Evolutionary conservation across 179 eudicot genomes (phyloP).

Genomic region (Amaranthus tricolor): DNA sequence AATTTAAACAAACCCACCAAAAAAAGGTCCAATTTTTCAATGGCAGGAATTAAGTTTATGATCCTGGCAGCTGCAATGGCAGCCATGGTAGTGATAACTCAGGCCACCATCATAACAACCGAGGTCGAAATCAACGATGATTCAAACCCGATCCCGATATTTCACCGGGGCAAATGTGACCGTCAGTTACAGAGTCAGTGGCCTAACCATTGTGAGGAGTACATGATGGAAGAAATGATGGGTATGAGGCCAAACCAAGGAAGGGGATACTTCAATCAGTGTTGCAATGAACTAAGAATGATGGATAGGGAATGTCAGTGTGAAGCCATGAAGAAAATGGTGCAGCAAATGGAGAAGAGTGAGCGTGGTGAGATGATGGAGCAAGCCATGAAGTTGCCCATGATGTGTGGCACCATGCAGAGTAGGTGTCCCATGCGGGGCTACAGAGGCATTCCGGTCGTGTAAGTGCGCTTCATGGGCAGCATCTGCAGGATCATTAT

Average conservation of each 20-base stretch:
- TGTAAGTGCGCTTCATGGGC: too few relatives aligned
- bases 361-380: neutral
- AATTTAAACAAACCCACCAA: neutral
- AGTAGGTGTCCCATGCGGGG: too few relatives aligned
- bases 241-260: neutral
- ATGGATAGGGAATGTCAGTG: too few relatives aligned
- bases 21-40: too few relatives aligned
- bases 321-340: too few relatives aligned
- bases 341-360: too few relatives aligned
- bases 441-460: too few relatives aligned
- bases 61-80: neutral
- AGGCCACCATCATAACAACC: neutral
- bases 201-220: slow-evolving; percentile 4
- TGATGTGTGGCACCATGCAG: neutral
- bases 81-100: neutral
- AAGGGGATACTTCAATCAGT: too few relatives aligned
- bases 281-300: too few relatives aligned
- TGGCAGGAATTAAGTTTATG: neutral
- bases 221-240: slow-evolving; percentile 1
- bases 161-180: neutral
- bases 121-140: neutral
- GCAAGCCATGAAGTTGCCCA: neutral
- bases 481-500: too few relatives aligned
- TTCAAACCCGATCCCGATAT: neutral
- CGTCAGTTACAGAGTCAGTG: neutral